Evolutionary conservation across 345 rosid genomes (phyloP), one percentile per base, ranked within the genome.

Genomic region (Cardamine resedifolia): DNA sequence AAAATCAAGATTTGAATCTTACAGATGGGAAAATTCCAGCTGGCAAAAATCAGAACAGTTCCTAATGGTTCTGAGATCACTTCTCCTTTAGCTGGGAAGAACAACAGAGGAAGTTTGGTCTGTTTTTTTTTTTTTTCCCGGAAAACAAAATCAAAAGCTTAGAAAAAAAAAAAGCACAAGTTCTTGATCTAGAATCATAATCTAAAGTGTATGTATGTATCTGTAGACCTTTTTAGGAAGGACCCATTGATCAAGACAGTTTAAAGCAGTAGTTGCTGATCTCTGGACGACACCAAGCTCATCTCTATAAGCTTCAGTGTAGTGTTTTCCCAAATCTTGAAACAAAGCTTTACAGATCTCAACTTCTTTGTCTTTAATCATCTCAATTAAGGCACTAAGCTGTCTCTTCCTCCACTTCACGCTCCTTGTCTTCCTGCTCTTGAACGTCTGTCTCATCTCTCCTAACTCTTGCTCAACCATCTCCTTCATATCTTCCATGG

Each of bases 21-120:
- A 92, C 98, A 19, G 18, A 90, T 72, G 2, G 98, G 96, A 76
- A 88, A 90, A 71, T 92, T 92, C 98, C 98, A 92, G 36, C 95
- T 60, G 23, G 86, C 76, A 47, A 85, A 48, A 68, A 90, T 75
- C 45, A 90, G 89, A 68, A 87, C 98, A 4, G 82, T 87, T 7
- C 98, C 98, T 14, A 81, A 81, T 41, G 98, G 98, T 71, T 92
- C 95, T 0, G 91, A 75, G 5, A 84, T 20, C 63, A 90, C 70
- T 82, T 87, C 71, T 30, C 76, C 96, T 30, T 77, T 85, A 26
- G 89, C 75, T 15, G 95, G 98, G 74, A 78, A 84, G 70, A 87
- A 82, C 26, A 83, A 34, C 73, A 85, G 65, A 12, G 96, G 92
- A 39, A 87, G 10, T 1, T 45, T 31, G 50, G 64, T 51, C 96